phyloP scores from a whole-genome alignment of 129 eudicot species.

The Logfia minima region DNA sequence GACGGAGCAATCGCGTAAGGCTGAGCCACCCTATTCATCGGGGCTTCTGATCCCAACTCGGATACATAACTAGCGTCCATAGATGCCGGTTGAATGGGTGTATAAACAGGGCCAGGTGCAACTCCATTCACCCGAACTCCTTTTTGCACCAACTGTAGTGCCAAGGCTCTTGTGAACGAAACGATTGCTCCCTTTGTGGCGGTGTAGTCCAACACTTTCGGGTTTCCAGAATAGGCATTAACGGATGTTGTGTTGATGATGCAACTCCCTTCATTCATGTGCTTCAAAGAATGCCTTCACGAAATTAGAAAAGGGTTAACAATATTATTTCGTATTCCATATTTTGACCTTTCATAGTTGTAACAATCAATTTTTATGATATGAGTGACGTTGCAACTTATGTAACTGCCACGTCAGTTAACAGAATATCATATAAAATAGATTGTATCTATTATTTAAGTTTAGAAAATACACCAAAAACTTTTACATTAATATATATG shows the following conservation, averaged over 20 bases:
- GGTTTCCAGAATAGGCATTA: neutral
- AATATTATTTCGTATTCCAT: too few species aligned
- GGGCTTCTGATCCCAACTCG: neutral
- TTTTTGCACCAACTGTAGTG: neutral
- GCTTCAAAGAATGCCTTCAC: neutral
- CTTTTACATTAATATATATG: too few species aligned
- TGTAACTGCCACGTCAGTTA: too few species aligned
- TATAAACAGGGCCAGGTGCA: neutral
- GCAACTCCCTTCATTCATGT: constrained; percentile 4
- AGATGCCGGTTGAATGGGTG: neutral
- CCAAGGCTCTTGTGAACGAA: neutral
- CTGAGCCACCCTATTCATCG: constrained; percentile 1
- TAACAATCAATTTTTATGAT: too few species aligned
- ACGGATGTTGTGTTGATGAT: neutral
- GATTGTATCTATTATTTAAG: too few species aligned
- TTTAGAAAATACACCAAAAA: too few species aligned
- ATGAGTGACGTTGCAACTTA: too few species aligned
- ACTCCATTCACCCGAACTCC: neutral
- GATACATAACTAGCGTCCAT: neutral
- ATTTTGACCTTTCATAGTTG: too few species aligned
- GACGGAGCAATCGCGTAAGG: neutral
- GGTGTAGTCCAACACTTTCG: neutral
- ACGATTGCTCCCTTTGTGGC: neutral
- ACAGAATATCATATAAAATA: too few species aligned
- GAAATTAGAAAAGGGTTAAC: too few species aligned